Base-by-base conservation (phyloP, 2,329 filamentous ascomycete species). In the Pseudogymnoascus sp. region DNA sequence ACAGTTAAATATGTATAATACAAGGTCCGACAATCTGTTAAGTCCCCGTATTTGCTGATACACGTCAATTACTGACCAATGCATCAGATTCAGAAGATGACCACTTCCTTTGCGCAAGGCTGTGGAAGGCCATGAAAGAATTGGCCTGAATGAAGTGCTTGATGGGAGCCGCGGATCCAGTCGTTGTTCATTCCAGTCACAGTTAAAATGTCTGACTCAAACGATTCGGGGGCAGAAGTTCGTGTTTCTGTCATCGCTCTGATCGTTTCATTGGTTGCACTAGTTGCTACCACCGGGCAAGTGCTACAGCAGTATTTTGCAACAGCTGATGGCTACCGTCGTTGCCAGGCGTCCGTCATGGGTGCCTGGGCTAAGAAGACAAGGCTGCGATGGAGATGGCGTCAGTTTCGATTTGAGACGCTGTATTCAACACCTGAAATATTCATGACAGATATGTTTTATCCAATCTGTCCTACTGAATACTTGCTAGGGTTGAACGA, bases 231-330 rank as follows among this genome's bases (percentile, higher is more conserved):
- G 35, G 29, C 21, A 21, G 21, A 16, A 29, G 60, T 16, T n/a
- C 38, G 8, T 49, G 16, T 69, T 45, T 33, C 68, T 29, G 63
- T 72, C 12, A 65, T 68, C 33, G 74, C 74, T n/a, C 68, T 76
- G 35, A 58, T 73, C 29, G 68, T 75, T 21, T 70, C 74, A 10
- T 65, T 75, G 3, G 69, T 75, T 23, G 73, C 74, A 19, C 69
- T 76, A 7, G 29, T 72, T 21, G 66, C 67, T 1, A 68, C 72
- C 6, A n/a, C 70, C 14, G 65, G 64, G 26, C 71, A 75, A 61
- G 68, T 74, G 26, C 65, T 74, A 7, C 72, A 74, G 49, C 74
- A 75, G 60, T 74, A 75, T 58, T 73, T 74, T 60, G 74, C 72
- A 23, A 74, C 72, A 58, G 74, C 74, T 11, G 73, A 75, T 60